Conservation (phyloP, 257 asterid species). For the Fraxinus anomala region DNA sequence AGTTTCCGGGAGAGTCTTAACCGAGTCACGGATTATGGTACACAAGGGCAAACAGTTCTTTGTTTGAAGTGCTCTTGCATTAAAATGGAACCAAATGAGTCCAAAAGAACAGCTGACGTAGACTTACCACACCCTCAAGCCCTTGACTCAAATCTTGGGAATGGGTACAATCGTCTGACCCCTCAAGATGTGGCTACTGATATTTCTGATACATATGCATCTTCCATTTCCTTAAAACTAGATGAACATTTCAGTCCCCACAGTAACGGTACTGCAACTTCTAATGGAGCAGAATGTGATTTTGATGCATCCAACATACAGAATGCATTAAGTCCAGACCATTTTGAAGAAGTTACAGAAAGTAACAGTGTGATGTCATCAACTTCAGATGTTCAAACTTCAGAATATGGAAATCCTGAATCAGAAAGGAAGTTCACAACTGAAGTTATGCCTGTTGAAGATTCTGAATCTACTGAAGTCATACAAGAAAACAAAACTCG, state of each 20-base stretch:
- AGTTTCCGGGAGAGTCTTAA: slow-evolving; percentile 45
- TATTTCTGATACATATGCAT: slow-evolving; percentile 4
- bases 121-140: slow-evolving; percentile 13
- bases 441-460: slow-evolving; percentile 17
- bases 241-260: slow-evolving; percentile 18
- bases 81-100: slow-evolving; percentile 22
- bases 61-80: slow-evolving; percentile 41
- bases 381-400: slow-evolving; percentile 20
- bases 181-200: slow-evolving; percentile 1
- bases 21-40: slow-evolving; percentile 34
- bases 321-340: slow-evolving; percentile 30
- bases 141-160: slow-evolving; percentile 8
- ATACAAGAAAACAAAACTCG: slow-evolving; percentile 23
- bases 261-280: slow-evolving; percentile 2
- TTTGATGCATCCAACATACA: slow-evolving; percentile 28
- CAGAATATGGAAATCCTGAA: too few relatives aligned
- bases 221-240: slow-evolving; percentile 19
- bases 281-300: slow-evolving; percentile 11
- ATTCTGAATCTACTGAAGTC: slow-evolving; percentile 23
- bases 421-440: too few relatives aligned
- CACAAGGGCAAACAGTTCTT: slow-evolving; percentile 26
- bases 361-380: slow-evolving; percentile 28
- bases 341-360: slow-evolving; percentile 30
- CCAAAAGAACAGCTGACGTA: slow-evolving; percentile 14
- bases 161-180: slow-evolving; percentile 6